phyloP scores from a whole-genome alignment of 805 yeast species.

The Myxozyma lipomycoides region DNA sequence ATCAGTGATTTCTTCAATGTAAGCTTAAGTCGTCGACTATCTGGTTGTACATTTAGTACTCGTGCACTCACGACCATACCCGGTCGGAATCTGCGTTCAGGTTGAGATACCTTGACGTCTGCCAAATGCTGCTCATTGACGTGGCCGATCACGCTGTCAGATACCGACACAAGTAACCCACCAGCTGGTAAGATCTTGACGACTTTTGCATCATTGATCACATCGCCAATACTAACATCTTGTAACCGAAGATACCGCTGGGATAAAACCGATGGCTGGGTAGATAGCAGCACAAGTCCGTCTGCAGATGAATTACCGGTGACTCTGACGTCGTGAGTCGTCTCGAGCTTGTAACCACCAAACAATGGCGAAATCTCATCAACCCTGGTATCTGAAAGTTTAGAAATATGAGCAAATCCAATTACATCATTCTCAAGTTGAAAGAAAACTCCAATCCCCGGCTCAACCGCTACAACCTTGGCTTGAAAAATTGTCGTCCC shows the following conservation, averaged over 20 bases:
- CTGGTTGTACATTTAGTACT: constrained; percentile 50
- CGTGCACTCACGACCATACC: constrained; percentile 79
- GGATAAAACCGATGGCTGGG: constrained; percentile 61
- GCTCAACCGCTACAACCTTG: constrained; percentile 52
- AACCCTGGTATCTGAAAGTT: constrained; percentile 44
- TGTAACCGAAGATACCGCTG: constrained; percentile 61
- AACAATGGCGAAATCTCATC: constrained; percentile 34
- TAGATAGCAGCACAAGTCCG: constrained; percentile 59
- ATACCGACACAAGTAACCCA: constrained; percentile 66
- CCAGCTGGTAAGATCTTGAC: constrained; percentile 53
- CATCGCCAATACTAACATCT: constrained; percentile 75
- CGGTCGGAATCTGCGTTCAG: constrained; percentile 85
- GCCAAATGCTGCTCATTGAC: constrained; percentile 76
- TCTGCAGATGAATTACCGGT: constrained; percentile 67
- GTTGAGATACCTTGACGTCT: constrained; percentile 77
- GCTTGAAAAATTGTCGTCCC: constrained; percentile 65
- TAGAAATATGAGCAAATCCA: constrained; percentile 80
- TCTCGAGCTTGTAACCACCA: constrained; percentile 50
- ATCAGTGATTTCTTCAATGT: constrained; percentile 85
- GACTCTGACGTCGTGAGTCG: constrained; percentile 73
- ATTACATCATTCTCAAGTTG: constrained; percentile 40
- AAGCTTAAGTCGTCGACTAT: constrained; percentile 50
- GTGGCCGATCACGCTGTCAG: constrained; percentile 61
- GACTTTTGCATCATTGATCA: constrained; percentile 52
- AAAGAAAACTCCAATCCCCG: constrained; percentile 38